These are phyloP conservation scores for Ochromonadaceae sp. DNA, from an alignment of 352 stramenopile species.

Conservation along the genomic window DNA sequence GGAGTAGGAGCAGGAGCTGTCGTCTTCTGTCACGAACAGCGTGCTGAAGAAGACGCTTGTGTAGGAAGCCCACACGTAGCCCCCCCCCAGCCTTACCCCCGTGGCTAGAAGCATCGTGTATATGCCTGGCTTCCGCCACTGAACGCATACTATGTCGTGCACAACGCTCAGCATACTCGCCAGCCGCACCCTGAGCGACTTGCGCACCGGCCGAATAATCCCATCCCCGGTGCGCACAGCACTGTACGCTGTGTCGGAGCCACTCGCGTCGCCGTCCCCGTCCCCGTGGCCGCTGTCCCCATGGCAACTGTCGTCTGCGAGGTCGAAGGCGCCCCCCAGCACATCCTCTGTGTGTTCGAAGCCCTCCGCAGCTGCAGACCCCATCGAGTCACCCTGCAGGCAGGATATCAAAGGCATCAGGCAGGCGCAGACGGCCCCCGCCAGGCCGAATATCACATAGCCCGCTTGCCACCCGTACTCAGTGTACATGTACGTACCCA, in stretches of 20 bases:
- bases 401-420: not conserved
- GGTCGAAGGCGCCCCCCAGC: too few relatives aligned
- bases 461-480: conserved; percentile 3
- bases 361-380: too few relatives aligned
- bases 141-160: not conserved
- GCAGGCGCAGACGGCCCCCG: not conserved
- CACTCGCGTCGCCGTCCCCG: too few relatives aligned
- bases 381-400: too few relatives aligned
- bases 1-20: not conserved
- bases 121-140: not conserved
- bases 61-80: conserved; percentile 14
- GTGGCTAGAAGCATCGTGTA: conserved; percentile 2
- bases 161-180: not conserved
- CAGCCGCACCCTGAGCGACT: too few relatives aligned
- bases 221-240: too few relatives aligned
- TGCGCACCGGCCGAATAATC: too few relatives aligned
- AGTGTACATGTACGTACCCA: conserved; percentile 8
- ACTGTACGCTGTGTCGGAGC: too few relatives aligned
- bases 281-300: too few relatives aligned
- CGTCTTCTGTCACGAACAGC: not conserved
- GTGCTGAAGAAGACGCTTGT: not conserved
- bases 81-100: conserved; percentile 5
- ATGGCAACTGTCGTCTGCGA: too few relatives aligned
- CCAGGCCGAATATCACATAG: conserved; percentile 8
- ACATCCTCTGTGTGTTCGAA: too few relatives aligned